phyloP scores from a whole-genome alignment of 345 rosid species.

The Euclidium syriacum region DNA sequence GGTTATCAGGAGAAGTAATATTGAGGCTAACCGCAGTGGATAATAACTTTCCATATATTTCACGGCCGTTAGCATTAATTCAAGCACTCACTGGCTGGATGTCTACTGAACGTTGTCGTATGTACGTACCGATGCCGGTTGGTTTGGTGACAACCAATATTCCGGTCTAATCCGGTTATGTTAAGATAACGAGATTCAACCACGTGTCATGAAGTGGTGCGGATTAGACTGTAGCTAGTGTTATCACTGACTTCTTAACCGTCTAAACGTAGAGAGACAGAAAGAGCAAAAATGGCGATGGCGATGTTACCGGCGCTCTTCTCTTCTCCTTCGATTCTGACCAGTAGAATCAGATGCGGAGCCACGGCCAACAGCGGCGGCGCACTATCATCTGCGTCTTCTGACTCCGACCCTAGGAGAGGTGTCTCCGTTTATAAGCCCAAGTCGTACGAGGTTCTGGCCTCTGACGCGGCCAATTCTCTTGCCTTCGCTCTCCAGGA shows the following conservation, averaged over 20 bases:
- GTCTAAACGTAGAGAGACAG: neutral
- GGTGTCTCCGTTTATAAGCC: constrained; percentile 88
- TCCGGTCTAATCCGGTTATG: constrained; percentile 18
- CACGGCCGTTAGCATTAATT: constrained; percentile 12
- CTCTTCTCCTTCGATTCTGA: constrained; percentile 15
- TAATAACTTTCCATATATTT: neutral
- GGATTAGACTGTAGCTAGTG: constrained; percentile 10
- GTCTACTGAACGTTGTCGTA: neutral
- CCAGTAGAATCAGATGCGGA: constrained; percentile 32
- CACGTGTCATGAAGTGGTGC: constrained; percentile 18
- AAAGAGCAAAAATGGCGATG: constrained; percentile 27
- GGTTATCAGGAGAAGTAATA: neutral
- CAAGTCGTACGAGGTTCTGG: constrained; percentile 77
- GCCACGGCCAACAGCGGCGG: constrained; percentile 14
- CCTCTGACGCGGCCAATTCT: constrained; percentile 69
- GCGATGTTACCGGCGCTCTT: constrained; percentile 35
- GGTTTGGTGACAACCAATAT: neutral
- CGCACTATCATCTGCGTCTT: constrained; percentile 26
- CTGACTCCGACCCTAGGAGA: constrained; percentile 36
- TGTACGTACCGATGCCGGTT: neutral
- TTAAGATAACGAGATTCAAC: neutral
- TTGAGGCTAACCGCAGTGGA: neutral
- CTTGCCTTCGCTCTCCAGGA: constrained; percentile 72
- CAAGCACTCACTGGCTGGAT: neutral
- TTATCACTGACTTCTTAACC: constrained; percentile 3